Evolutionary conservation across 352 stramenopile species (phyloP).

Genomic region (Phytophthora brassicae): DNA sequence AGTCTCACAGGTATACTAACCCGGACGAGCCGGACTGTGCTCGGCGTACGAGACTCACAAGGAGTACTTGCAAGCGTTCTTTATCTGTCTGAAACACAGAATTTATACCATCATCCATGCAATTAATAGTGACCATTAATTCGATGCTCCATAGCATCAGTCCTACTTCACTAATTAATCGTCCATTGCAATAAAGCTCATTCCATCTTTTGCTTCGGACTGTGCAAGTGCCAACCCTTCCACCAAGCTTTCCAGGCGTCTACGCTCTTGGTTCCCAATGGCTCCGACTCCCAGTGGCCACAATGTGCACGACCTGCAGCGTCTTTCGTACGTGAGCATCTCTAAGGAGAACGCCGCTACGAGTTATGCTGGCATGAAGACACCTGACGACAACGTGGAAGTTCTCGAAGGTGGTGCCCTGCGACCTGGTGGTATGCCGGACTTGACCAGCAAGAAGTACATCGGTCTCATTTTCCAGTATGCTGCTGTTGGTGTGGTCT

Average conservation of each 20-base stretch:
- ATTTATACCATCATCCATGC: too few relatives aligned
- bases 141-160: too few relatives aligned
- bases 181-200: conserved; percentile 13
- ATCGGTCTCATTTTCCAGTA: conserved; percentile 57
- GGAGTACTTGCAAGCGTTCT: conserved; percentile 2
- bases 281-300: conserved; percentile 19
- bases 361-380: conserved; percentile 37
- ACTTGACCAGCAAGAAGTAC: conserved; percentile 39
- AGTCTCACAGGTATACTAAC: conserved; percentile 5
- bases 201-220: conserved; percentile 21
- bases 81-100: conserved; percentile 9
- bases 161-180: conserved; percentile 26
- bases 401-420: conserved; percentile 40
- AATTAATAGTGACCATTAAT: too few relatives aligned
- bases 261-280: conserved; percentile 18
- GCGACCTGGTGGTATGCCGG: conserved; percentile 35
- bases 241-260: too few relatives aligned
- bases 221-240: conserved; percentile 12
- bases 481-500: conserved; percentile 47
- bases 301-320: conserved; percentile 37
- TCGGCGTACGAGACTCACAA: conserved; percentile 26
- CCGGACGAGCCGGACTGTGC: conserved; percentile 23
- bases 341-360: conserved; percentile 34
- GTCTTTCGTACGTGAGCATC: conserved; percentile 40
- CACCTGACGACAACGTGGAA: conserved; percentile 23